A percentile compares a stretch with the other conserved stretches of the same genome.
These are phyloP conservation scores for Chlamydomonas incerta DNA, from an alignment of 139 green algal species.

Conservation along the genomic window DNA sequence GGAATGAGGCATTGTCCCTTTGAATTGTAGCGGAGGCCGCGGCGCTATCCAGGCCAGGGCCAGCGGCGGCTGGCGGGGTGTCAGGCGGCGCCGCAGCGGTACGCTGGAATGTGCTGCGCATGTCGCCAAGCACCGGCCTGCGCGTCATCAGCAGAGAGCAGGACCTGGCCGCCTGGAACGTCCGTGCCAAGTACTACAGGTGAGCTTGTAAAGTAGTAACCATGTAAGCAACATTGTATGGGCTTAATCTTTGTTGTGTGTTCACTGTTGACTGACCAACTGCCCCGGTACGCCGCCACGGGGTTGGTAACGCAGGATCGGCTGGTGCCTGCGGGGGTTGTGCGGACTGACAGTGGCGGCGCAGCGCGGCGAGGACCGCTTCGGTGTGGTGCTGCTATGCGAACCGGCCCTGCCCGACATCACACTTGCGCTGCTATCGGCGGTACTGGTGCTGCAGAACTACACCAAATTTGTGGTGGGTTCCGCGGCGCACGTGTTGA, in stretches of 20 bases:
- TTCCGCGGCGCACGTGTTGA: background rate
- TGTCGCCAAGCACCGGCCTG: conserved; percentile 32
- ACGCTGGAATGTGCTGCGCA: conserved; percentile 46
- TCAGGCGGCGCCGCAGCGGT: background rate
- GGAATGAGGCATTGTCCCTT: no score
- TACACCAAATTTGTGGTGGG: conserved; percentile 51
- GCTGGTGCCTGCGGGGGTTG: conserved; percentile 40
- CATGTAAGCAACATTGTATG: no score
- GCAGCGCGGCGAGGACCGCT: conserved; percentile 50
- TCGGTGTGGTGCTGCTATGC: conserved; percentile 57
- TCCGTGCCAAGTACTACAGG: conserved; percentile 49
- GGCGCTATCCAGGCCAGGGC: background rate
- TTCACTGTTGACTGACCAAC: no score
- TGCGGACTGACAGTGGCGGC: conserved; percentile 33
- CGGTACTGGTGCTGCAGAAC: conserved; percentile 49
- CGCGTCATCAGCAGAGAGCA: conserved; percentile 35
- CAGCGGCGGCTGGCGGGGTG: background rate
- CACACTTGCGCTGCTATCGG: conserved; percentile 6
- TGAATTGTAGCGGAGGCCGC: background rate
- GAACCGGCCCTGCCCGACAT: conserved; percentile 46
- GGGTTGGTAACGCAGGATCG: conserved; percentile 28
- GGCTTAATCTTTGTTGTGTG: no score
- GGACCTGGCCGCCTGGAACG: conserved; percentile 45
- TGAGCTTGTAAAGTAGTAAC: background rate
- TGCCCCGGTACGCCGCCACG: background rate